Evolutionary conservation across 805 yeast species (phyloP).

Genomic region (Wickerhamomyces rabaulensis): DNA sequence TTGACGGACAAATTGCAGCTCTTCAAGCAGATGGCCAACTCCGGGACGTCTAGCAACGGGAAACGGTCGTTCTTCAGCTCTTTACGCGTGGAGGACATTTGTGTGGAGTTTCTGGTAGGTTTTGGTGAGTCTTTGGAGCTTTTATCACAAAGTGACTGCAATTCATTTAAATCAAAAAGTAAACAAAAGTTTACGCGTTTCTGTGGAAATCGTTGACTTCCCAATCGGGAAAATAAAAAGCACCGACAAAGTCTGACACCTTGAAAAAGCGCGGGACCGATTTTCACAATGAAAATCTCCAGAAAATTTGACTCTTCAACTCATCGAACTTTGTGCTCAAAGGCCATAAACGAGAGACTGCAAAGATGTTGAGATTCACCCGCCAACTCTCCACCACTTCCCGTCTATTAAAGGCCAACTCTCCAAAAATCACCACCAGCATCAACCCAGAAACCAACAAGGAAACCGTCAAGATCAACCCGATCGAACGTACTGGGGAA

Average conservation of each 20-base stretch:
- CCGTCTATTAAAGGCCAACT: constrained; percentile 6
- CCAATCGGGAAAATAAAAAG: neutral
- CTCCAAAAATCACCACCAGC: constrained; percentile 19
- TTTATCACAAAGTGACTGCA: neutral
- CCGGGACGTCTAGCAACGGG: constrained; percentile 56
- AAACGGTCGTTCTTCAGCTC: constrained; percentile 40
- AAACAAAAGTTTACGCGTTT: neutral
- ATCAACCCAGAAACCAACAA: constrained; percentile 13
- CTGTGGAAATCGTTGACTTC: neutral
- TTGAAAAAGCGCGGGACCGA: neutral
- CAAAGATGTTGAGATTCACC: neutral
- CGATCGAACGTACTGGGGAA: constrained; percentile 74
- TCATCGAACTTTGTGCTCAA: no score
- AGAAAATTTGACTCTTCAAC: neutral
- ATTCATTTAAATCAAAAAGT: neutral
- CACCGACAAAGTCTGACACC: no score
- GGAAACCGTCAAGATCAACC: constrained; percentile 48
- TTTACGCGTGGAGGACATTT: constrained; percentile 2
- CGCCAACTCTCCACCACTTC: neutral
- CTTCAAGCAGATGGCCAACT: constrained; percentile 52
- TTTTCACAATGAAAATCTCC: neutral
- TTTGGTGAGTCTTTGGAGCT: no score
- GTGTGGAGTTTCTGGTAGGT: no score
- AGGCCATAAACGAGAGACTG: no score
- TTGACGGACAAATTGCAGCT: constrained; percentile 57